Evolutionary conservation across 148 eudicot genomes (phyloP).

Genomic region (Diospyros lotus): DNA sequence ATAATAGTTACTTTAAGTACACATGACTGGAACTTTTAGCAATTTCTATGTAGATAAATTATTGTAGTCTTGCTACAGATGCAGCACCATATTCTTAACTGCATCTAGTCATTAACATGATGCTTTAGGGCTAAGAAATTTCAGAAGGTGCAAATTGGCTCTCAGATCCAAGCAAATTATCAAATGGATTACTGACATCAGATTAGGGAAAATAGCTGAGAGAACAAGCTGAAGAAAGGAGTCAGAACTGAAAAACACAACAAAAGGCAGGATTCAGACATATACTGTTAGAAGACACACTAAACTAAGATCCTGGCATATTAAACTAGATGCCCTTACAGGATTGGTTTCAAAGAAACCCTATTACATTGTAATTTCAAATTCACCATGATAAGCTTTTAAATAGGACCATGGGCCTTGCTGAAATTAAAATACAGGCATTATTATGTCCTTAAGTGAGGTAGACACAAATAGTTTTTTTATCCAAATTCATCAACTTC

Average conservation of each 20-base stretch:
- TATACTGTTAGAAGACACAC: no score
- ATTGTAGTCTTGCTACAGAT: neutral
- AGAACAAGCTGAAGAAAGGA: neutral
- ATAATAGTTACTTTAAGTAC: neutral
- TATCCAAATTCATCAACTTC: neutral
- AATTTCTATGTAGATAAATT: neutral
- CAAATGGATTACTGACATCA: neutral
- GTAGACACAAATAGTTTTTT: no score
- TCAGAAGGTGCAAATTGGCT: neutral
- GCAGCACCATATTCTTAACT: neutral
- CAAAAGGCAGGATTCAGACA: no score
- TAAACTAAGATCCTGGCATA: neutral
- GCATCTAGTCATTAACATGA: neutral
- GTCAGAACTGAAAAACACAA: no score
- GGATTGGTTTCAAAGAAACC: constrained; percentile 2
- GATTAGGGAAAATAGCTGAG: neutral
- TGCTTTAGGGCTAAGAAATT: neutral
- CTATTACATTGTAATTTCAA: neutral
- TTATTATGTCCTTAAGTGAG: no score
- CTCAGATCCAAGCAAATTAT: neutral
- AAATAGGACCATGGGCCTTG: neutral
- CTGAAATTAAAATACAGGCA: neutral
- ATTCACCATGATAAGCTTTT: neutral
- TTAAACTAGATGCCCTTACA: neutral
- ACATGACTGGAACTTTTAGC: neutral